phyloP scores from a whole-genome alignment of 2,329 filamentous ascomycete genomes.

The Epichloe sylvatica region DNA sequence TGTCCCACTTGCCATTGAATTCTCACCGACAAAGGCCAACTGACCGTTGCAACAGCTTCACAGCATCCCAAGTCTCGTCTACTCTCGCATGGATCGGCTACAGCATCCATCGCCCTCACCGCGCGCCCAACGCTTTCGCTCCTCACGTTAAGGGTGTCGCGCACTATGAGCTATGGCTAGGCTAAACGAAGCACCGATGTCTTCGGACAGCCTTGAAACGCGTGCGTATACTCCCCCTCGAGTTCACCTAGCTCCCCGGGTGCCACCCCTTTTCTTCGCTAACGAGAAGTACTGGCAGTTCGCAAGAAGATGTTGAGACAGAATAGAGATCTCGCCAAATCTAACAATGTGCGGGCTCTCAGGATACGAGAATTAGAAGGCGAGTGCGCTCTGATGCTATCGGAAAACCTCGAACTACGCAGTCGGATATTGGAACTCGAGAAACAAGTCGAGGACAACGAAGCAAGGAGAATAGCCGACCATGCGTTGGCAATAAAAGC shows the following conservation, averaged over 20 bases:
- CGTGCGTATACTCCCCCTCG: slow-evolving; percentile 34
- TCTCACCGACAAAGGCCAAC: slow-evolving; percentile 4
- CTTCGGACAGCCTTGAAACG: slow-evolving; percentile 56
- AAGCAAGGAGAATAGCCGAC: slow-evolving; percentile 45
- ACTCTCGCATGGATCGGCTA: neutral
- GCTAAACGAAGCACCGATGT: slow-evolving; percentile 59
- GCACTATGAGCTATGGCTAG: slow-evolving; percentile 53
- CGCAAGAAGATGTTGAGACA: slow-evolving; percentile 68
- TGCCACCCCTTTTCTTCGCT: neutral
- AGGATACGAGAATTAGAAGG: slow-evolving; percentile 65
- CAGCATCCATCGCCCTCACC: neutral
- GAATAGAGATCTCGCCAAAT: slow-evolving; percentile 69
- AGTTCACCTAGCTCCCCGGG: neutral
- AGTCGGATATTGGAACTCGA: slow-evolving; percentile 57
- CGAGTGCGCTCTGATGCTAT: slow-evolving; percentile 58
- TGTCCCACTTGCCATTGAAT: neutral
- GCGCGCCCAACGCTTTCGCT: neutral
- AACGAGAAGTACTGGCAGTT: slow-evolving; percentile 33
- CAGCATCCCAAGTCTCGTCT: neutral
- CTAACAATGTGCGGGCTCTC: slow-evolving; percentile 63
- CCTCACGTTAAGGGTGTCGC: slow-evolving; percentile 7
- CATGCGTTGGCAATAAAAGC: slow-evolving; percentile 56
- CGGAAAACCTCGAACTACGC: slow-evolving; percentile 65
- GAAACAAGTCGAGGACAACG: slow-evolving; percentile 49
- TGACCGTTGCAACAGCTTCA: slow-evolving; percentile 1